Evolutionary conservation across 75 land plant genomes (phyloP), one percentile per base, ranked within the genome.

Genomic region (Pinus taeda): DNA sequence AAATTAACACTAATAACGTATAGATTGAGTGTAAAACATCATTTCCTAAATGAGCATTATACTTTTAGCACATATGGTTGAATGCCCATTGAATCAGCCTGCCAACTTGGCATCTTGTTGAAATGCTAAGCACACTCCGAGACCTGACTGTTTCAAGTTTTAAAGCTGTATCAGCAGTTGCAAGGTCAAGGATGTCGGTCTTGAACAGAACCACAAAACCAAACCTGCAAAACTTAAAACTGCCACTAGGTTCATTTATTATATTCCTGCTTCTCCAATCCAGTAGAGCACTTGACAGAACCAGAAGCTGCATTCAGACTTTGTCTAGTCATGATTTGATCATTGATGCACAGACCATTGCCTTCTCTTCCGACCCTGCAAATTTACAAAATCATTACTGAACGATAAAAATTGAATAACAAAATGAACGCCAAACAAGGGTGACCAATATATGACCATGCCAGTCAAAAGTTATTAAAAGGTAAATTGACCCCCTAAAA

Each of bases 241-340:
- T 66, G 71, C 71, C 45, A 37, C 71, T 37, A 66, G 30, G n/a
- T 17, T 66, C 42, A 20, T 33, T 66, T 17, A 6, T 66, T 17
- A 66, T 6, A 66, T 66, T 66, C 49, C 37, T 66, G 20, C 71
- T 66, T 66, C 49, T 36, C 13, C 42, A 37, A 42, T 37, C 17
- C 30, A 39, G 42, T 39, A 4, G 42, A 66, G 37, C 49, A 66
- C 71, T n/a, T n/a, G 0, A 37, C 17, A 36, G 71, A 66, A 66
- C n/a, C 71, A 66, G 71, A 66, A 66, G 71, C 71, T 66, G 71
- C 71, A 37, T 36, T 66, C 71, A 36, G 42, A 66, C 8, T 66
- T 66, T 39, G 42, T 39, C 42, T 4, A 3, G 30, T 29, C 13
- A 63, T 3, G 15, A 13, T 30, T 63, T 26, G 15, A 13, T 63